Evolutionary conservation across 192 early-diverging fungal genomes (phyloP).

Genomic region (Coemansia sp.): DNA sequence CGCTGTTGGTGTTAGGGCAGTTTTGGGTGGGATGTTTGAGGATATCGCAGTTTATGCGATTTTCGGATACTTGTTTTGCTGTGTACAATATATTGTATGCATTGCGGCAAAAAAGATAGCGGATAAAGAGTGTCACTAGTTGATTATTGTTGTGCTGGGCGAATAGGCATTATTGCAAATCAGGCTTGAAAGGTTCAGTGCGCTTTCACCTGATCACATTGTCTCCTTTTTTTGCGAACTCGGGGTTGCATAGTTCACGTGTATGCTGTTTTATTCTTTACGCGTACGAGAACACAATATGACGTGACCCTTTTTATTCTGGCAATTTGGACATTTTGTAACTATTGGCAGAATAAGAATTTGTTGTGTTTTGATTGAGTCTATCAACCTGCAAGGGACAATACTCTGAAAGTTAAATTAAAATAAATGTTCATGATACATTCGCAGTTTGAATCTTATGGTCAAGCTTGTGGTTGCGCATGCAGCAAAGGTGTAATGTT

Average conservation of each 20-base stretch:
- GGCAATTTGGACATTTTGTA: background rate
- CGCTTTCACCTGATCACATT: background rate
- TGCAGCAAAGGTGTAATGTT: too few relatives aligned
- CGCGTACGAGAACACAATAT: too few relatives aligned
- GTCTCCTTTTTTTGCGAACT: background rate
- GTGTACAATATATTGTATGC: background rate
- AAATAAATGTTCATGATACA: too few relatives aligned
- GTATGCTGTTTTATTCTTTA: background rate
- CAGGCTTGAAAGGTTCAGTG: background rate
- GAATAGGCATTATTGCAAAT: too few relatives aligned
- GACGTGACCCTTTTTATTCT: too few relatives aligned
- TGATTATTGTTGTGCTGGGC: too few relatives aligned
- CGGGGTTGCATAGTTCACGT: constrained; percentile 6
- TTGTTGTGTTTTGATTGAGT: background rate
- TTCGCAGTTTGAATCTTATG: too few relatives aligned
- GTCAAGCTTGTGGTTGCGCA: too few relatives aligned
- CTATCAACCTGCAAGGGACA: background rate
- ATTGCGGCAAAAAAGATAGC: background rate
- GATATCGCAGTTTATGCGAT: too few relatives aligned
- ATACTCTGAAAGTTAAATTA: background rate
- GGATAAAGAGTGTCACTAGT: background rate
- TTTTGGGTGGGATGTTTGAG: too few relatives aligned
- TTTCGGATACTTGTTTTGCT: too few relatives aligned
- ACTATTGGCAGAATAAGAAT: background rate
- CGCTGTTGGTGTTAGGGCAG: too few relatives aligned